Base-by-base conservation (phyloP, 2,329 filamentous ascomycete genomes). In the Colletotrichum ledebouriae region DNA sequence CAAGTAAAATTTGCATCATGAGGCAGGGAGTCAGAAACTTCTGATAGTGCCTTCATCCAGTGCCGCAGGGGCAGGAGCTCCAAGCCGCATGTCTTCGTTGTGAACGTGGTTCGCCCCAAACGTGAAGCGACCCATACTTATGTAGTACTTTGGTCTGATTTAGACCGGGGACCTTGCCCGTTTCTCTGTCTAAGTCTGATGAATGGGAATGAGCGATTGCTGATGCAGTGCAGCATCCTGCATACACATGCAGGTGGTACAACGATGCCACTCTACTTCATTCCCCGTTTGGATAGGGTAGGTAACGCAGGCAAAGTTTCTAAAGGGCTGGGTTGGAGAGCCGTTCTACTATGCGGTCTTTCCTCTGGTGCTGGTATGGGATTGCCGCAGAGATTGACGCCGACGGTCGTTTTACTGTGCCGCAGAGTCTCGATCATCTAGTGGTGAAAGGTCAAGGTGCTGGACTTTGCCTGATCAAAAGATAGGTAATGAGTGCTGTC, bases 191-290 rank as follows among this genome's bases (percentile, higher is more conserved):
- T 6, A 63, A 11, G 47, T 29, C 53, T 52, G 53, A 41, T 67
- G 53, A 53, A 53, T 44, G 22, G 46, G 59, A 59, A 52, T 58
- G 53, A 11, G 44, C 59, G 53, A 58, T 59, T 60, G 53, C 39
- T 59, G 60, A 52, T 58, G 47, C 22, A 17, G 39, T 64, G 64
- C 60, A 59, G 41, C 44, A 52, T 63, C 37, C 60, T 64, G 59
- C 59, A 68, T 64, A 46, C 53, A 12, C 47, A 46, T 59, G 65
- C 64, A 53, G 33, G 53, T 64, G 53, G 55, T 59, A 68, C 60
- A 55, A 55, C 33, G 39, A 58, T 59, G 53, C 12, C 47, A 53
- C 22, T 53, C 22, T 13, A 60, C 59, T 15, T 15, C 42, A 29
- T 52, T 33, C 39, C 44, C 64, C 41, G n/a, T 55, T 44, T 41